A percentile compares a stretch with the other conserved stretches of the same genome.
Evolutionary conservation across 2,329 filamentous ascomycete genomes (phyloP).

Genomic region (Penicillium polonicum): DNA sequence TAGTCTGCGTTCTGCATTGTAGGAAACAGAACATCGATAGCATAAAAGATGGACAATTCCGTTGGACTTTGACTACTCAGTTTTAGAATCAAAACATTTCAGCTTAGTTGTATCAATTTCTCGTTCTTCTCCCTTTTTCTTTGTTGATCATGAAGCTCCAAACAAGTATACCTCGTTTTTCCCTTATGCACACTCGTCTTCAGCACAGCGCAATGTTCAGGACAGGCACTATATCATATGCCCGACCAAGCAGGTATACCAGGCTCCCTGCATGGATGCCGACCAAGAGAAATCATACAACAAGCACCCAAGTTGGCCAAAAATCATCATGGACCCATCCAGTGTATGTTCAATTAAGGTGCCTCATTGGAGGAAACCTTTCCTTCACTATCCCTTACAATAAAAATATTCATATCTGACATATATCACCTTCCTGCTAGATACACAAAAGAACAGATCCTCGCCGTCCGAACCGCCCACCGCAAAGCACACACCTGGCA

Average conservation of each 20-base stretch:
- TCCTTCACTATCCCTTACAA: background rate
- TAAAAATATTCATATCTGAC: background rate
- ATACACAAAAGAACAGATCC: constrained; percentile 76
- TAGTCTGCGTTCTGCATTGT: constrained; percentile 11
- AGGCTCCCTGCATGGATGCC: background rate
- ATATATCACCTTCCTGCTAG: constrained; percentile 10
- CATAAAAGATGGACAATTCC: background rate
- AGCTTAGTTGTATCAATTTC: background rate
- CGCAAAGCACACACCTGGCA: constrained; percentile 67
- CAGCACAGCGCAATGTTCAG: background rate
- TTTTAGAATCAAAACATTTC: background rate
- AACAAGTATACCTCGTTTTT: background rate
- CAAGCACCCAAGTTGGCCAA: constrained; percentile 1
- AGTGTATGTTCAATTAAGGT: constrained; percentile 31
- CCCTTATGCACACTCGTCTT: background rate
- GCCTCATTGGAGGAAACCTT: background rate
- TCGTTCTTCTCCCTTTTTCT: background rate
- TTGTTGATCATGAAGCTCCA: background rate
- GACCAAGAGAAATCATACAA: background rate
- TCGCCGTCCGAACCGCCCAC: constrained; percentile 68
- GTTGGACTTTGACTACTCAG: background rate
- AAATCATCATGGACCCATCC: constrained; percentile 66
- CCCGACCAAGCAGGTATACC: background rate
- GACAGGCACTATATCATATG: background rate
- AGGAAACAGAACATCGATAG: constrained; percentile 4